Conservation (phyloP, 129 eudicot genomes). For the Heracleum sosnowskyi region DNA sequence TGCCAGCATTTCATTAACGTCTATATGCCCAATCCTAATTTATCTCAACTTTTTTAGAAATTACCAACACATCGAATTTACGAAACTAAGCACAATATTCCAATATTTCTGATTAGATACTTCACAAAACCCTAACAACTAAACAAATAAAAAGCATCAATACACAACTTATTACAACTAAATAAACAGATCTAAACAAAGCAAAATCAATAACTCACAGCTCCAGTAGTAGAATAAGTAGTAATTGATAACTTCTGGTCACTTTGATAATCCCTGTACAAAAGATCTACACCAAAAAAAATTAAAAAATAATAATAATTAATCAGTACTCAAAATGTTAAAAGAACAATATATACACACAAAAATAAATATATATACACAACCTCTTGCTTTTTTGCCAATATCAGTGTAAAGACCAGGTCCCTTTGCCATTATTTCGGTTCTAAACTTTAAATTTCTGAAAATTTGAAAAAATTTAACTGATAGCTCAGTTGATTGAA, state of each 20-base stretch:
- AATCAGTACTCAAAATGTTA: neutral
- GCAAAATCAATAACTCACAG: conserved; percentile 39
- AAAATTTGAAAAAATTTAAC: neutral
- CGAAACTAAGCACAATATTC: neutral
- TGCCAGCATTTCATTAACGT: neutral
- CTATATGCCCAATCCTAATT: neutral
- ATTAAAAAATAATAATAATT: neutral
- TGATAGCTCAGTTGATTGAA: neutral
- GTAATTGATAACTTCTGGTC: conserved; percentile 85
- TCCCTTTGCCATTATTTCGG: conserved; percentile 65
- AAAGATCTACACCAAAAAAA: conserved; percentile 48
- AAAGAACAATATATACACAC: neutral
- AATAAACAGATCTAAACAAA: conserved; percentile 18
- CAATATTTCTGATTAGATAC: neutral
- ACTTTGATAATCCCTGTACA: conserved; percentile 73
- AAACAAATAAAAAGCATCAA: neutral
- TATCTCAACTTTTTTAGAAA: no score
- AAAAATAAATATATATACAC: neutral
- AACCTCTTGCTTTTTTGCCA: conserved; percentile 78
- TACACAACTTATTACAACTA: neutral
- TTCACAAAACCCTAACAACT: neutral
- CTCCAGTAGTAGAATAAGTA: conserved; percentile 77
- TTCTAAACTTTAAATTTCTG: neutral
- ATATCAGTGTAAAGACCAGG: conserved; percentile 82
- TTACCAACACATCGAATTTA: no score